Base-by-base conservation (phyloP, 495 filamentous ascomycete genomes). In the Talaromyces borbonicus region DNA sequence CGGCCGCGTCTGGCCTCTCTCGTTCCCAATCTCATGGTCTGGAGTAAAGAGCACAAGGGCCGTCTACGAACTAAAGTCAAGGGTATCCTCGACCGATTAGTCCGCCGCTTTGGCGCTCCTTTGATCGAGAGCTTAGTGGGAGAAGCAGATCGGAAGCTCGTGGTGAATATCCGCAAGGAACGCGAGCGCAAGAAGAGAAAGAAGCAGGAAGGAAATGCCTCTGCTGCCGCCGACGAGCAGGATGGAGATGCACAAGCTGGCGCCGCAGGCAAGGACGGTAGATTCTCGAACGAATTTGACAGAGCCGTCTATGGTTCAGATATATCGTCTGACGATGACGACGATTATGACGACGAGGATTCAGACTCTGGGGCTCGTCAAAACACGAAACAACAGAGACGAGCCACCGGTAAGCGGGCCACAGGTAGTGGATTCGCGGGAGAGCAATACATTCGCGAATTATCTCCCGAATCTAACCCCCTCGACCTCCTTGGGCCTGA, bases 21-120 rank as follows among this genome's bases (percentile, higher is more conserved):
- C 43, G 75, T 98, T 18, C 85, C 89, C 16, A 93, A 90, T 61
- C 67, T 96, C 8, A 85, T 96, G 80, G 80, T 84, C 15, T 98
- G 92, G 92, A 87, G 84, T 54, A 87, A 95, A 64, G 92, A 98
- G 62, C 93, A 98, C 68, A 96, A 94, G 66, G 88, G 85, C 12
- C 87, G 92, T 56, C 88, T 97, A 60, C 84, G 86, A 50, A 81
- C 87, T 23, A 97, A 96, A 71, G 88, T 98, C 45, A 97, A 95
- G 77, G 87, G 95, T 55, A 95, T 98, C 51, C 62, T 97, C 23
- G 92, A 98, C 65, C 79, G 92, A 23, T 86, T 95, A 71, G 80
- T 96, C 20, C 77, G 92, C 14, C 78, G 89, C 40, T 96, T 95
- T 63, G 90, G 93, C 23, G 81, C 82, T 30, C 81, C 88, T 1